A percentile compares a stretch with the other conserved stretches of the same genome.
These are phyloP conservation scores for Raphanus hybrid DNA, from an alignment of 441 rosid genomes.

Conservation along the genomic window DNA sequence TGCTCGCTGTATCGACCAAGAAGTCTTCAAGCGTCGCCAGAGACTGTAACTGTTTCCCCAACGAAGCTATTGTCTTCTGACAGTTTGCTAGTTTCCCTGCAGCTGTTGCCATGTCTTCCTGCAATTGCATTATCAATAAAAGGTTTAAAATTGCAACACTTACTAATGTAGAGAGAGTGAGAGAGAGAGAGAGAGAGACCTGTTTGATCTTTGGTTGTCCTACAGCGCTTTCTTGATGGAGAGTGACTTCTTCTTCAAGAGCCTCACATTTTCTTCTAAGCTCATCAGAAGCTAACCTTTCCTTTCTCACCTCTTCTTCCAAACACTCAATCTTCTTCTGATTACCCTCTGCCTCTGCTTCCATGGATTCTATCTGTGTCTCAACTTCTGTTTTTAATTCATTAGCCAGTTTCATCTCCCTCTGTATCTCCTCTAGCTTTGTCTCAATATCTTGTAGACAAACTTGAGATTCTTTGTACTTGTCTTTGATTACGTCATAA, in stretches of 20 bases:
- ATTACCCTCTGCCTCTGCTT: constrained; percentile 55
- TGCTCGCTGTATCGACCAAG: constrained; percentile 69
- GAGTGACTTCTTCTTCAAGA: constrained; percentile 68
- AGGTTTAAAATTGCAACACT: not conserved
- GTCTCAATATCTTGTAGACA: constrained; percentile 56
- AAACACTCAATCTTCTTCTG: constrained; percentile 55
- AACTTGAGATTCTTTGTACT: constrained; percentile 53
- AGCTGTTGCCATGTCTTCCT: constrained; percentile 82
- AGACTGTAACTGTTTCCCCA: constrained; percentile 83
- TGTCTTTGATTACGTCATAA: constrained; percentile 52
- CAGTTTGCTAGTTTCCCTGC: constrained; percentile 85
- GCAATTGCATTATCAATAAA: constrained; percentile 17
- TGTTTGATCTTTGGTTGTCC: constrained; percentile 71
- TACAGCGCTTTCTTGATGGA: constrained; percentile 41
- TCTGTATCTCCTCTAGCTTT: constrained; percentile 59
- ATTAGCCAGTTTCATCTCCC: constrained; percentile 52
- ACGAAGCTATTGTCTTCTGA: constrained; percentile 88
- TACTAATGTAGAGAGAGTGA: not conserved
- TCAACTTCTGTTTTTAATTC: constrained; percentile 62
- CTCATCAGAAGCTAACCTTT: constrained; percentile 54
- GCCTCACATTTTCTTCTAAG: constrained; percentile 56
- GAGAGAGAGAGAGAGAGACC: constrained; percentile 46
- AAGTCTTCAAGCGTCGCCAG: constrained; percentile 94
- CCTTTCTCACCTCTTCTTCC: constrained; percentile 61
- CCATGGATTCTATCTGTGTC: constrained; percentile 53